Conservation (phyloP, 2,329 filamentous ascomycete genomes). For the Fusarium sp. region DNA sequence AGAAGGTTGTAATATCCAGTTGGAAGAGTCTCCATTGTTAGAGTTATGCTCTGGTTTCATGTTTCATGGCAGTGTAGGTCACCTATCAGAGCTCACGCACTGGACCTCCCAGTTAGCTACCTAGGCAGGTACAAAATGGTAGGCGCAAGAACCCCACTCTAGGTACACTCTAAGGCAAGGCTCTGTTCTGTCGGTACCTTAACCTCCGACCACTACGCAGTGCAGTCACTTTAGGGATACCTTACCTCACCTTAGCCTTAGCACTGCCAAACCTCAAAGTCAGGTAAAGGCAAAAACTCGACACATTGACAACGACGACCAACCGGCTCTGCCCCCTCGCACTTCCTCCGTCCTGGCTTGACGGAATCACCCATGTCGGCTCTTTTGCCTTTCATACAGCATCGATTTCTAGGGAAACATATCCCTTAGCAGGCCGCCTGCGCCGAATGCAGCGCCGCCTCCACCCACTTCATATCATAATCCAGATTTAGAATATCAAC, state of each 20-base stretch:
- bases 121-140: not conserved
- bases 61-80: not conserved
- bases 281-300: conserved; percentile 38
- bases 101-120: not conserved
- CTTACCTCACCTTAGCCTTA: conserved; percentile 21
- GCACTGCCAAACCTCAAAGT: conserved; percentile 36
- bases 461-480: conserved; percentile 35
- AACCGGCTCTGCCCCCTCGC: conserved; percentile 35
- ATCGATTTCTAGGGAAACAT: conserved; percentile 52
- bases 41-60: not conserved
- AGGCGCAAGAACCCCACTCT: conserved; percentile 5
- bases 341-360: conserved; percentile 43
- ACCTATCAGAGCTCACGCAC: not conserved
- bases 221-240: not conserved
- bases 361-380: conserved; percentile 56
- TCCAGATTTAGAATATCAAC: conserved; percentile 27
- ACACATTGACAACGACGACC: conserved; percentile 18
- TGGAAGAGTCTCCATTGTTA: not conserved
- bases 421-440: conserved; percentile 57
- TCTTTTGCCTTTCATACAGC: conserved; percentile 51
- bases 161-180: not conserved
- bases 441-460: conserved; percentile 61
- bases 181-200: not conserved
- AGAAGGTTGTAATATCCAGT: not conserved
- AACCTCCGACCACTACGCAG: not conserved